These are phyloP conservation scores for Pseudonitzschia multistriata DNA, from an alignment of 108 stramenopile species.

Conservation along the genomic window DNA sequence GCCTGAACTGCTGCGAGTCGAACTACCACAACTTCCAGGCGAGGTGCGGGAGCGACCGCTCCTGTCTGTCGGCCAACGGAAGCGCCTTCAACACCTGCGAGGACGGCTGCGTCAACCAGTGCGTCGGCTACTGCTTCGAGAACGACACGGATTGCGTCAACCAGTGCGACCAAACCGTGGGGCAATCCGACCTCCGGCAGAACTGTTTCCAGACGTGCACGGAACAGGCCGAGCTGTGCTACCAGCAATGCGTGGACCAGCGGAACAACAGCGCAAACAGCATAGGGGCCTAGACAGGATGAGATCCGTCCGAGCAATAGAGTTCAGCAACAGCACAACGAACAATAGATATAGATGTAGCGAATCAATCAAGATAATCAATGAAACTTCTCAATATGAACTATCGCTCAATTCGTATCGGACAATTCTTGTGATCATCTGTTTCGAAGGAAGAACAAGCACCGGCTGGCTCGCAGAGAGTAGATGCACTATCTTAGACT, in stretches of 20 bases:
- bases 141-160: not conserved
- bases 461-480: no score
- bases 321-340: no score
- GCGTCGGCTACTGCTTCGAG: not conserved
- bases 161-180: not conserved
- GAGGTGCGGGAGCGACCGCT: not conserved
- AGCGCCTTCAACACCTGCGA: not conserved
- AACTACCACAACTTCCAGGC: not conserved
- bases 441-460: no score
- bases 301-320: no score
- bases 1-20: not conserved
- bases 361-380: no score
- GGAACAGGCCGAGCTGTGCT: no score
- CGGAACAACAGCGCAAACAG: not conserved
- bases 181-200: not conserved
- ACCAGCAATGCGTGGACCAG: not conserved
- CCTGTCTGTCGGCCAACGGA: not conserved
- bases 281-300: not conserved
- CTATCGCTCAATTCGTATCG: no score
- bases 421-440: no score
- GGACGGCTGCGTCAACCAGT: not conserved
- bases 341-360: no score
- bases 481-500: no score
- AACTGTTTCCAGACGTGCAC: not conserved
- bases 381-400: no score